These are phyloP conservation scores for Micromonas pusilla DNA, from an alignment of 139 green algal species.

Conservation along the genomic window DNA sequence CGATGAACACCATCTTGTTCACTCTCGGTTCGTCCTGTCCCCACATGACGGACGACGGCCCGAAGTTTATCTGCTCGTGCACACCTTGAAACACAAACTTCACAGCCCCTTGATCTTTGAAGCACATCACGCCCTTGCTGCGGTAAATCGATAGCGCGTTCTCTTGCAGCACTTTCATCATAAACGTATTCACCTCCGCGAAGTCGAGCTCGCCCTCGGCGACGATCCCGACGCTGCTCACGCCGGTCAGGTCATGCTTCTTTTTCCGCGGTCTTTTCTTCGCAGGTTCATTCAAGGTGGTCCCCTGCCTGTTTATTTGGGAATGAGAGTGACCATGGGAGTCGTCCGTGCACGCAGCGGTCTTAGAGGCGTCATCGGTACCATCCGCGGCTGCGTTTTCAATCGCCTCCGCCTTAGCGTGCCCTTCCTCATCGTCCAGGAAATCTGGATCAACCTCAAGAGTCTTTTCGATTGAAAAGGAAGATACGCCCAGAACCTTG, in stretches of 20 bases:
- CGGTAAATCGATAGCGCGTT: slow-evolving; percentile 72
- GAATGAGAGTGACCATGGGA: slow-evolving; percentile 38
- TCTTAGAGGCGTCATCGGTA: background rate
- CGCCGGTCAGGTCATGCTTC: slow-evolving; percentile 37
- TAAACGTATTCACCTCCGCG: slow-evolving; percentile 61
- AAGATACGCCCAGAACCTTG: slow-evolving; percentile 43
- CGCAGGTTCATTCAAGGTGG: background rate
- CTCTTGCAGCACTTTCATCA: slow-evolving; percentile 53
- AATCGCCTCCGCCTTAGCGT: background rate
- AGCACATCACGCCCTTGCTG: slow-evolving; percentile 62
- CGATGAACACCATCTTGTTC: slow-evolving; percentile 86
- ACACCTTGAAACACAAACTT: slow-evolving; percentile 83
- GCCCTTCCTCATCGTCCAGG: slow-evolving; percentile 42
- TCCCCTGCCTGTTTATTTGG: slow-evolving; percentile 34
- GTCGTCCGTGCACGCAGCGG: slow-evolving; percentile 38
- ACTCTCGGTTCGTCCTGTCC: slow-evolving; percentile 47
- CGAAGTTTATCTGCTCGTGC: slow-evolving; percentile 62
- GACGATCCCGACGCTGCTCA: slow-evolving; percentile 60
- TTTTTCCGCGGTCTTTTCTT: background rate
- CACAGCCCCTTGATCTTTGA: slow-evolving; percentile 59
- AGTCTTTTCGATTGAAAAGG: slow-evolving; percentile 48
- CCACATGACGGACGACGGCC: slow-evolving; percentile 54
- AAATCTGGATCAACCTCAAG: slow-evolving; percentile 49
- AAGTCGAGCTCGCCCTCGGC: slow-evolving; percentile 46
- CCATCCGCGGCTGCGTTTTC: slow-evolving; percentile 14